Evolutionary conservation across 768 basidiomycete genomes (phyloP).

Genomic region (Cystofilobasidium macerans): DNA sequence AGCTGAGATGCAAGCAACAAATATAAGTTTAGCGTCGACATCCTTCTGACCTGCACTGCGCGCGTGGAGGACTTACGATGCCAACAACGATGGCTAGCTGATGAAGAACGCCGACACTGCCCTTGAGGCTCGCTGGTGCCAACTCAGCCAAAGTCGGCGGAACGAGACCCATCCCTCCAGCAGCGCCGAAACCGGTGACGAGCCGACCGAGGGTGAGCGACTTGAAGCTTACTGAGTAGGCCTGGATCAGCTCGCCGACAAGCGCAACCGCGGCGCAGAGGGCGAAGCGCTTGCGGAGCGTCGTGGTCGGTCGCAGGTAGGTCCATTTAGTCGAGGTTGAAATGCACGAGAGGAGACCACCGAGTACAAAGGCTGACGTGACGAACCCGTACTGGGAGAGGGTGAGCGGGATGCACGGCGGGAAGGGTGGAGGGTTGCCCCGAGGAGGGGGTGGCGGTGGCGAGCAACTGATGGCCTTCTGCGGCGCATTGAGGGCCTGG

Average conservation of each 20-base stretch:
- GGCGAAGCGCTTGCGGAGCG: neutral
- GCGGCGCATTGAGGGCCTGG: slow-evolving; percentile 13
- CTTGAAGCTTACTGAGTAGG: neutral
- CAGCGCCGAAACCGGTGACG: slow-evolving; percentile 52
- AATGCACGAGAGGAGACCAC: slow-evolving; percentile 70
- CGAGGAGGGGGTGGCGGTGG: neutral
- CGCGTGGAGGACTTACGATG: slow-evolving; percentile 20
- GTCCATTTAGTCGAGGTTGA: slow-evolving; percentile 43
- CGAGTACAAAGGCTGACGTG: slow-evolving; percentile 73
- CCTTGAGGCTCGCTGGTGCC: slow-evolving; percentile 58
- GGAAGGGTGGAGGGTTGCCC: too few species aligned
- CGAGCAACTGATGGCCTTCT: neutral
- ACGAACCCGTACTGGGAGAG: slow-evolving; percentile 66
- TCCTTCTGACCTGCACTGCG: neutral
- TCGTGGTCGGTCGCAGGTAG: slow-evolving; percentile 35
- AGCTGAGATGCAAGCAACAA: slow-evolving; percentile 12
- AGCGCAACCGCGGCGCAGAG: neutral
- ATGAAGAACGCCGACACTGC: slow-evolving; percentile 34
- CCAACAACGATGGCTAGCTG: slow-evolving; percentile 36
- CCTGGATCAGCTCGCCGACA: slow-evolving; percentile 1
- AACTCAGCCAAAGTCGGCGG: slow-evolving; percentile 49
- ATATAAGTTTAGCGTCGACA: too few species aligned
- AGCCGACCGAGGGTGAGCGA: slow-evolving; percentile 4
- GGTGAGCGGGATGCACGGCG: slow-evolving; percentile 70
- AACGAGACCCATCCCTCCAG: slow-evolving; percentile 58